Percentiles rank a stretch among this genome's conserved stretches.
Evolutionary conservation across 441 rosid genomes (phyloP).

Genomic region (Viola pubescens): DNA sequence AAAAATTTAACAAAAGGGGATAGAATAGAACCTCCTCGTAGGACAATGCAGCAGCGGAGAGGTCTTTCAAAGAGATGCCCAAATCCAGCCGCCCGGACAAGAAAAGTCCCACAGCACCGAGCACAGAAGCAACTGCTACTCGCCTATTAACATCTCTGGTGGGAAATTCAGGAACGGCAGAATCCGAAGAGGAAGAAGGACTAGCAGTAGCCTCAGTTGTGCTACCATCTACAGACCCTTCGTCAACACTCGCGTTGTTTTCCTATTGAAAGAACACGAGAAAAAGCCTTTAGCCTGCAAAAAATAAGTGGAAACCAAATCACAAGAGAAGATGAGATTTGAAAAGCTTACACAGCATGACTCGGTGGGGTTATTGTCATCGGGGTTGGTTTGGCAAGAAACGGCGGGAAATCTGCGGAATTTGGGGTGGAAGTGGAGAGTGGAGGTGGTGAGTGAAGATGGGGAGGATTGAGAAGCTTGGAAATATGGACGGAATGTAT

Average conservation of each 20-base stretch:
- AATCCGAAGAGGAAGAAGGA: constrained; percentile 26
- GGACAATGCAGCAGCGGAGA: constrained; percentile 63
- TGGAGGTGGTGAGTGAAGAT: constrained; percentile 7
- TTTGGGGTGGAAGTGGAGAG: constrained; percentile 6
- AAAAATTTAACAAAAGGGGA: not conserved
- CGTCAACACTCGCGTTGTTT: constrained; percentile 24
- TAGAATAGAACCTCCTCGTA: constrained; percentile 53
- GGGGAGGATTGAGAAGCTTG: constrained; percentile 20
- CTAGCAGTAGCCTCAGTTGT: constrained; percentile 17
- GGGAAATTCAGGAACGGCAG: constrained; percentile 50
- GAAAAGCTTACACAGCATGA: not conserved
- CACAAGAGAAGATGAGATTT: not conserved
- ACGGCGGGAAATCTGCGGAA: constrained; percentile 26
- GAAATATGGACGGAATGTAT: constrained; percentile 33
- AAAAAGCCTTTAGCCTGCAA: no score
- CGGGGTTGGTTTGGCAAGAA: constrained; percentile 43
- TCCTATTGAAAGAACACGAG: constrained; percentile 22
- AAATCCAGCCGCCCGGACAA: constrained; percentile 55
- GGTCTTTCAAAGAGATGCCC: constrained; percentile 72
- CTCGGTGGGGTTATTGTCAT: constrained; percentile 26
- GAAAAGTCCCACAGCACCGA: constrained; percentile 56
- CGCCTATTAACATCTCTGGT: constrained; percentile 46
- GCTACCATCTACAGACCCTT: constrained; percentile 18
- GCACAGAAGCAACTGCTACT: constrained; percentile 45
- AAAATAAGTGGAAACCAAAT: not conserved